These are phyloP conservation scores for Beauveria scarabaeidicola DNA, from an alignment of 2,329 filamentous ascomycete species.

Conservation along the genomic window DNA sequence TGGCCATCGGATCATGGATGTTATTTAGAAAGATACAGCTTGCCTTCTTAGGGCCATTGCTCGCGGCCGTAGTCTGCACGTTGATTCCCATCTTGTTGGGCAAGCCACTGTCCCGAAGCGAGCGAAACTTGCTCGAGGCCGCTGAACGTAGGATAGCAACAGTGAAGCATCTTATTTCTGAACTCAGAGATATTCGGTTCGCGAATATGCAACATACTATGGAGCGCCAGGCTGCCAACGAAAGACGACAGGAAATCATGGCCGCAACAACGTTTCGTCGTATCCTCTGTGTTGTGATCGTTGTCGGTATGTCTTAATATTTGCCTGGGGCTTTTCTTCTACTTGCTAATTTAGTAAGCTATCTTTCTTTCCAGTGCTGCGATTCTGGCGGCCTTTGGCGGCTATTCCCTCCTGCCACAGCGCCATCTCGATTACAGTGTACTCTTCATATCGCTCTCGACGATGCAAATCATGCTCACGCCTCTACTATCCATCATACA, in stretches of 20 bases:
- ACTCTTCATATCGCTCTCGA: conserved; percentile 1
- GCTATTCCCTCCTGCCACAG: background rate
- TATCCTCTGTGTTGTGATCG: background rate
- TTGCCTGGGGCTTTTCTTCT: background rate
- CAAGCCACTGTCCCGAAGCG: background rate
- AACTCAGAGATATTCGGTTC: background rate
- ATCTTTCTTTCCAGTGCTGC: background rate
- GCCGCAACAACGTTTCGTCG: background rate
- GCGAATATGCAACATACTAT: background rate
- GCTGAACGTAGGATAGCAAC: background rate
- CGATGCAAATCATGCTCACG: conserved; percentile 5
- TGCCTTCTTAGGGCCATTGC: background rate
- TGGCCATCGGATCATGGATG: background rate
- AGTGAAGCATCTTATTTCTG: background rate
- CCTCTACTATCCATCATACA: conserved; percentile 3
- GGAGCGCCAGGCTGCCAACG: background rate
- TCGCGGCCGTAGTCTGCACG: background rate
- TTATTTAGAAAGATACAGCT: background rate
- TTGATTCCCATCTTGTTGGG: background rate
- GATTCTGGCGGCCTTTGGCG: conserved; percentile 1
- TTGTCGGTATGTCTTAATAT: background rate
- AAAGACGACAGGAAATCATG: background rate
- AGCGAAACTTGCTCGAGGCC: background rate
- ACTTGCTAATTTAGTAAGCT: background rate
- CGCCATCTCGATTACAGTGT: background rate